Evolutionary conservation across 2,329 filamentous ascomycete species (phyloP).

Genomic region (Helminthosporium solani): DNA sequence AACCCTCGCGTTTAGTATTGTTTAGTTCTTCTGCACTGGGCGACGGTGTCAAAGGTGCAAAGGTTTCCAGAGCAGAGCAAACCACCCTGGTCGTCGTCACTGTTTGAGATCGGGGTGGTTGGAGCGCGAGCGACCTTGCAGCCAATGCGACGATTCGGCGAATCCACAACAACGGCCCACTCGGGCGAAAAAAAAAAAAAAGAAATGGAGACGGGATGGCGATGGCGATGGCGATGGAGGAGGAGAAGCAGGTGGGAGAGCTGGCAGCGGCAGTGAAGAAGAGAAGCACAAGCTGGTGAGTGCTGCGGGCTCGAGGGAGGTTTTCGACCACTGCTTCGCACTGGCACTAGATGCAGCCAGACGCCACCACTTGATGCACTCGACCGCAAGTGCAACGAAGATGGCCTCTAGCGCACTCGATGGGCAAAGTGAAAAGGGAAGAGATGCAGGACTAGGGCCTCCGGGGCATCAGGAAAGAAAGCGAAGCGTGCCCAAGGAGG

Average conservation of each 20-base stretch:
- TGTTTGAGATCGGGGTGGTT: constrained; percentile 7
- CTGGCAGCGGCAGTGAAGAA: neutral
- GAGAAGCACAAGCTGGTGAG: no score
- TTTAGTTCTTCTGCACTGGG: neutral
- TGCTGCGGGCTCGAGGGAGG: no score
- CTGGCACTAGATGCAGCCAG: no score
- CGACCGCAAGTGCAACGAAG: no score
- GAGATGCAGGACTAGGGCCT: no score
- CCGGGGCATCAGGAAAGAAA: no score
- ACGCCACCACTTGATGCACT: no score
- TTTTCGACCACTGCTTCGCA: no score
- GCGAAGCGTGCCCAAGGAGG: no score
- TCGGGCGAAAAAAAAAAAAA: constrained; percentile 12
- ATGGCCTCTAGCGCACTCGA: no score
- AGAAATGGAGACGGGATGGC: constrained; percentile 10
- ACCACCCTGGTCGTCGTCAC: constrained; percentile 19
- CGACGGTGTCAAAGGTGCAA: constrained; percentile 10
- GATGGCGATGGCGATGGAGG: neutral
- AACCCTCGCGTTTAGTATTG: neutral
- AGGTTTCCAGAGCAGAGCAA: constrained; percentile 13
- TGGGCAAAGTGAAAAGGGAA: no score
- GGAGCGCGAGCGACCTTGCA: neutral
- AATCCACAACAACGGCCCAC: constrained; percentile 5
- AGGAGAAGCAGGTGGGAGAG: constrained; percentile 3
- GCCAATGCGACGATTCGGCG: neutral